phyloP scores from a whole-genome alignment of 1,139 yeast genomes.

The Wickerhamomyces sp. region DNA sequence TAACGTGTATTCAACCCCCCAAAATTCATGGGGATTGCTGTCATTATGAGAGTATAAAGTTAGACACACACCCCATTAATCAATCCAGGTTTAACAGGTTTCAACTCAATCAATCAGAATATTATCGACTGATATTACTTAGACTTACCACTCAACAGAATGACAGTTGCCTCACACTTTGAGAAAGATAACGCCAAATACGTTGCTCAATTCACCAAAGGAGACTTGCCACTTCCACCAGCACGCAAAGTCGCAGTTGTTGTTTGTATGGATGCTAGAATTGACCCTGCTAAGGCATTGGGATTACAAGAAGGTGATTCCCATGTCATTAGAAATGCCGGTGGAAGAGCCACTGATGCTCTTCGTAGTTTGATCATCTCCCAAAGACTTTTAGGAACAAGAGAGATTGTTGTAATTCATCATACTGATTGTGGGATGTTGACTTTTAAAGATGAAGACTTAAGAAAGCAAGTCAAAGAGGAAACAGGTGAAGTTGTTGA shows the following conservation, averaged over 20 bases:
- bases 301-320: slow-evolving; percentile 41
- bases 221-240: slow-evolving; percentile 15
- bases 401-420: slow-evolving; percentile 36
- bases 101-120: too few relatives aligned
- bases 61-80: too few relatives aligned
- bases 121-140: too few relatives aligned
- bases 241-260: slow-evolving; percentile 33
- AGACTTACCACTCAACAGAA: too few relatives aligned
- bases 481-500: slow-evolving; percentile 26
- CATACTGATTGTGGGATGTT: slow-evolving; percentile 42
- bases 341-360: slow-evolving; percentile 40
- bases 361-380: slow-evolving; percentile 37
- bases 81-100: too few relatives aligned
- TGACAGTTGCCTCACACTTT: too few relatives aligned
- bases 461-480: slow-evolving; percentile 27
- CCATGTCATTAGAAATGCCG: slow-evolving; percentile 42
- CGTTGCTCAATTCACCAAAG: neutral
- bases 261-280: slow-evolving; percentile 43
- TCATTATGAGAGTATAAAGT: too few relatives aligned
- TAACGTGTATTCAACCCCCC: too few relatives aligned
- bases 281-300: slow-evolving; percentile 37
- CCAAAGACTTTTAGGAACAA: slow-evolving; percentile 32
- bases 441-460: slow-evolving; percentile 31
- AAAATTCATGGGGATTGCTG: too few relatives aligned
- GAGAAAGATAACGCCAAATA: too few relatives aligned